Evolutionary conservation across 306 rosid genomes (phyloP).

Genomic region (cucumber (Cucumis sativus)): Cucumber_9930_V3 NC_026657.2:30179501-30180000

Average conservation of each 20-base stretch:
- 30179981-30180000: conserved; percentile 61
- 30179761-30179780: conserved; percentile 52
- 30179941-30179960: conserved; percentile 63
- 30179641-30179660: conserved; percentile 91
- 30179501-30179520: conserved; percentile 93
- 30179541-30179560: conserved; percentile 82
- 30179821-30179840: conserved; percentile 56
- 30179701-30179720: conserved; percentile 88
- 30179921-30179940: conserved; percentile 76
- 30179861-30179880: conserved; percentile 98
- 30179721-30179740: conserved; percentile 87
- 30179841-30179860: conserved; percentile 70
- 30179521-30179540: conserved; percentile 95
- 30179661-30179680: conserved; percentile 98
- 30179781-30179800: conserved; percentile 89
- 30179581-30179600: conserved; percentile 92
- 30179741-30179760: conserved; percentile 60
- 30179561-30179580: conserved; percentile 92
- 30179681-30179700: conserved; percentile 73
- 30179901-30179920: conserved; percentile 76
- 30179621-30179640: conserved; percentile 81
- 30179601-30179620: conserved; percentile 89
- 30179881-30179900: conserved; percentile 80
- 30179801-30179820: conserved; percentile 79
- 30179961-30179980: conserved; percentile 58